phyloP scores from a whole-genome alignment of 2,329 filamentous ascomycete genomes.

The Penicillium sp. region DNA sequence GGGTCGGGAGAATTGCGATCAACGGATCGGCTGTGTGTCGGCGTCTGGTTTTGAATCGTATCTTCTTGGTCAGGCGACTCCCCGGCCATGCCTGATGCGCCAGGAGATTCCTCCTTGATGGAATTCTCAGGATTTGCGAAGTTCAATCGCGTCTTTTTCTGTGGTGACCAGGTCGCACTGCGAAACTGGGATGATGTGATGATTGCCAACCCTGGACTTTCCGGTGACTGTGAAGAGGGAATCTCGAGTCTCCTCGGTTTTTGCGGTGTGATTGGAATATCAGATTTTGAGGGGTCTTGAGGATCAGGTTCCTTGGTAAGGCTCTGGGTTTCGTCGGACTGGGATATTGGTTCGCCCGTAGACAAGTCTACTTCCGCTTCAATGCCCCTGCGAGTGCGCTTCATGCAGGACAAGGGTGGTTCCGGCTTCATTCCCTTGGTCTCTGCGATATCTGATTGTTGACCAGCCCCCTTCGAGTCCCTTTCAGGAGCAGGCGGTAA shows the following conservation, averaged over 20 bases:
- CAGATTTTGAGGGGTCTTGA: neutral
- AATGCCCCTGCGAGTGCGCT: conserved; percentile 22
- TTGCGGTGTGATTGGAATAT: conserved; percentile 40
- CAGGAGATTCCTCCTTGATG: conserved; percentile 33
- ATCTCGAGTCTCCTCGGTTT: conserved; percentile 43
- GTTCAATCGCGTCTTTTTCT: conserved; percentile 24
- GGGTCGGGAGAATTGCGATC: conserved; percentile 5
- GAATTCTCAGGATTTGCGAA: conserved; percentile 1
- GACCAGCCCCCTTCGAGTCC: neutral
- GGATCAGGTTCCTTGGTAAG: neutral
- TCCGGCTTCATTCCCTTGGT: neutral
- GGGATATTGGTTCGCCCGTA: conserved; percentile 31
- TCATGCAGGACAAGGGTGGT: conserved; percentile 8
- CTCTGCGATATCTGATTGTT: neutral
- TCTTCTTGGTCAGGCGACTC: conserved; percentile 15
- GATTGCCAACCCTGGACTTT: conserved; percentile 47
- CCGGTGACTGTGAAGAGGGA: conserved; percentile 52
- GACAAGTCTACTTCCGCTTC: conserved; percentile 32
- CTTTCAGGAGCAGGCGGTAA: conserved; percentile 35
- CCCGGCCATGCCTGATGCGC: conserved; percentile 3
- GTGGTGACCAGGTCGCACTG: conserved; percentile 36
- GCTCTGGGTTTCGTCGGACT: conserved; percentile 17
- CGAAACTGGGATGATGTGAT: conserved; percentile 45
- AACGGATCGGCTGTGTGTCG: conserved; percentile 10
- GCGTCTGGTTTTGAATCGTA: conserved; percentile 7